Evolutionary conservation across 768 basidiomycete genomes (phyloP), one percentile per base, ranked within the genome.

Genomic region (Clitopilus passeckerianus): DNA sequence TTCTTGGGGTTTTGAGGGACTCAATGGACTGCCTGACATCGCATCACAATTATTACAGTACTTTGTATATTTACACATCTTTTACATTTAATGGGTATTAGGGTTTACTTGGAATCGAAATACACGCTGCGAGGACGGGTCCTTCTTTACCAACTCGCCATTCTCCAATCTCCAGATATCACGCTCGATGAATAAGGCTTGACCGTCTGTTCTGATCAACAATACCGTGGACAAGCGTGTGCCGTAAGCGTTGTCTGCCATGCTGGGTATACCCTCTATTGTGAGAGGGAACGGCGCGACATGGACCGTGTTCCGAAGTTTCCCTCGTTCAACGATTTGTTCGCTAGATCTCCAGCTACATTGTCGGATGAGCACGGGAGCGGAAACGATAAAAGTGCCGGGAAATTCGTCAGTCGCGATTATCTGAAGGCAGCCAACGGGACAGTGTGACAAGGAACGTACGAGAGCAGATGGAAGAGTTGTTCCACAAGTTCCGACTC

Each of bases 151-250:
- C 6, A 75, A 73, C 60, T 66, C 67, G 20, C 77, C 84, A 27
- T 80, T 72, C 30, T 64, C 71, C 57, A 83, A 65, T 56, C 66
- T 69, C 87, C 87, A 92, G 24, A 84, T 75, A 66, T 93, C 90
- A 52, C 88, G 74, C 70, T 93, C 91, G 50, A 88, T 74, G 65
- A 91, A 92, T 16, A 83, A 59, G 8, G 81, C 89, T 46, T 78
- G 70, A 24, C 89, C 86, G 56, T 77, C 77, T 61, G 79, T 81
- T 59, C 77, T 77, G 18, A 93, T 74, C 58, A 93, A 79, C 54
- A 93, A 67, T 41, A 90, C 82, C 2, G 88, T 91, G 44, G 91
- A 82, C 56, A 89, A 70, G 15, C 91, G 86, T 34, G 91, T 93
- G 46, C 81, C 91, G 66, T 90, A 91, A 60, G 67, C 68, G 23